Evolutionary conservation across 257 asterid species (phyloP).

Genomic region (Ilex aquifolium): DNA sequence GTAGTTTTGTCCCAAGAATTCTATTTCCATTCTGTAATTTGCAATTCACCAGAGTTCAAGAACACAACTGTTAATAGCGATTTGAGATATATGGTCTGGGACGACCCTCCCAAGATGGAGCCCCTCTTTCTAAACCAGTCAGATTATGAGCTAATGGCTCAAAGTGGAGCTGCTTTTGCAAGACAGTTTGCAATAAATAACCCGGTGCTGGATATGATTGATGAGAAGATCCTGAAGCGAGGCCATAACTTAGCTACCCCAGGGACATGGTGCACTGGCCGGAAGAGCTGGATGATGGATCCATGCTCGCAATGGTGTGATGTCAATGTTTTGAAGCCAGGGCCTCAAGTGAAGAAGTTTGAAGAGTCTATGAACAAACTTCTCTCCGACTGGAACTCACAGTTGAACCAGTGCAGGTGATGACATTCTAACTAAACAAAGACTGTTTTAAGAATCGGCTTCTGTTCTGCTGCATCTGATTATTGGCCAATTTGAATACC

Average conservation of each 20-base stretch:
- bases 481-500: constrained; percentile 3
- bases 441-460: no score
- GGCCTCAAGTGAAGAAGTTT: constrained; percentile 50
- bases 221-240: constrained; percentile 60
- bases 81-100: constrained; percentile 90
- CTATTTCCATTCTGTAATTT: constrained; percentile 84
- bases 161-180: constrained; percentile 93
- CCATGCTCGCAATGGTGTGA: constrained; percentile 94
- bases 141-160: constrained; percentile 53
- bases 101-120: constrained; percentile 95
- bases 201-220: constrained; percentile 76
- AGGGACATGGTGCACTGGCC: constrained; percentile 89
- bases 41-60: constrained; percentile 72
- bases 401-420: constrained; percentile 60
- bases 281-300: constrained; percentile 59
- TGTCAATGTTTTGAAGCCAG: constrained; percentile 63
- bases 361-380: constrained; percentile 42
- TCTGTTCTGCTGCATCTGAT: no score
- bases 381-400: constrained; percentile 41
- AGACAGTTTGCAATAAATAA: constrained; percentile 61
- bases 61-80: constrained; percentile 81
- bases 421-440: constrained; percentile 2
- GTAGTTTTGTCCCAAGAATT: constrained; percentile 73
- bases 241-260: constrained; percentile 65
- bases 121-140: constrained; percentile 62